phyloP scores from a whole-genome alignment of 352 stramenopile species.

The Phytophthora agathidicida region DNA sequence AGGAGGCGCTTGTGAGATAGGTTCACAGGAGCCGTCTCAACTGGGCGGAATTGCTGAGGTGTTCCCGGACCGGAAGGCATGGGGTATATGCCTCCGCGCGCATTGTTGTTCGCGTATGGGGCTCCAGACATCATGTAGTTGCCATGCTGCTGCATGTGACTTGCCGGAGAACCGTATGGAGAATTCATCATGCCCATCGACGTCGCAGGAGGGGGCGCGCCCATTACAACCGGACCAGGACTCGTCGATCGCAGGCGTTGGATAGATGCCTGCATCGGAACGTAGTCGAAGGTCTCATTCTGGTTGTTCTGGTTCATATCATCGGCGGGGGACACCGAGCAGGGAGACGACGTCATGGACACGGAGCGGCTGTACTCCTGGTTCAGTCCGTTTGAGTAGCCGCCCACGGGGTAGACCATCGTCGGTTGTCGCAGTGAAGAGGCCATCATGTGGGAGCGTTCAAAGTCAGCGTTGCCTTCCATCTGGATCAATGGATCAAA shows the following conservation, averaged over 20 bases:
- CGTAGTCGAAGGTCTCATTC: conserved; percentile 53
- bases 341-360: conserved; percentile 40
- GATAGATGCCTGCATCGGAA: conserved; percentile 44
- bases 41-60: conserved; percentile 39
- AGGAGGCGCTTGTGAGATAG: conserved; percentile 63
- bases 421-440: conserved; percentile 49
- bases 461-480: conserved; percentile 51
- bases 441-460: conserved; percentile 50
- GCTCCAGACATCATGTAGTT: conserved; percentile 45
- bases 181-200: conserved; percentile 46
- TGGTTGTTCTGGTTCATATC: conserved; percentile 42
- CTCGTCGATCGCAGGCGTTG: conserved; percentile 37
- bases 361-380: conserved; percentile 36
- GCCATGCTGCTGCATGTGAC: conserved; percentile 38
- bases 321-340: conserved; percentile 22
- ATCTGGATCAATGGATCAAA: conserved; percentile 20
- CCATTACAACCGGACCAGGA: conserved; percentile 32
- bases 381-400: conserved; percentile 42
- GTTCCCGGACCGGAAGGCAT: conserved; percentile 14
- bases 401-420: conserved; percentile 29
- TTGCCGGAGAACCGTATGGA: conserved; percentile 37
- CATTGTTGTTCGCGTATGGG: conserved; percentile 28
- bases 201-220: conserved; percentile 35
- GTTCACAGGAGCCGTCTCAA: conserved; percentile 42
- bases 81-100: conserved; percentile 33